Evolutionary conservation across 305 asterid genomes (phyloP).

Genomic region (Rubia tinctorum): DNA sequence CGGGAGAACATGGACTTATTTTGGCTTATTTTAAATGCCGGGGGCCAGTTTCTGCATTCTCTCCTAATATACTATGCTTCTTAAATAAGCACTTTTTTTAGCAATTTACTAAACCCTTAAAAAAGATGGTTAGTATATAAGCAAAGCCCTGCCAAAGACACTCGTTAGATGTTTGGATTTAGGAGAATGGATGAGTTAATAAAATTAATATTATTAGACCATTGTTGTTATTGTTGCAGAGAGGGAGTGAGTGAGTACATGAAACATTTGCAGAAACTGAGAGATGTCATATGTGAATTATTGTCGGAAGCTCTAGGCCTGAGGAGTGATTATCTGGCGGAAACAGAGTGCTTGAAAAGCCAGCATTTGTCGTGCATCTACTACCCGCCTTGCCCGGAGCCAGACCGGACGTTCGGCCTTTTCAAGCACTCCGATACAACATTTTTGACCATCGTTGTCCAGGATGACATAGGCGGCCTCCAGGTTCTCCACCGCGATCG

Average conservation of each 20-base stretch:
- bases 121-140: no score
- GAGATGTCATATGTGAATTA: constrained; percentile 39
- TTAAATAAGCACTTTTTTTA: no score
- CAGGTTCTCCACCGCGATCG: constrained; percentile 36
- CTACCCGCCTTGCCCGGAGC: constrained; percentile 72
- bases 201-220: no score
- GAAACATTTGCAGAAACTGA: constrained; percentile 39
- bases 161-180: no score
- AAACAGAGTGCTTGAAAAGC: constrained; percentile 50
- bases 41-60: no score
- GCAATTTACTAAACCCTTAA: no score
- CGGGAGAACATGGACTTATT: no score
- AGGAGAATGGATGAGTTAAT: no score
- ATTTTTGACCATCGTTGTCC: constrained; percentile 39
- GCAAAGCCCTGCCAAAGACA: no score
- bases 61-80: no score
- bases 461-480: constrained; percentile 52
- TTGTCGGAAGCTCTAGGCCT: constrained; percentile 64
- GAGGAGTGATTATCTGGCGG: constrained; percentile 32
- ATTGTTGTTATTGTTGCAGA: constrained; percentile 26
- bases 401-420: constrained; percentile 46
- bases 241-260: constrained; percentile 46
- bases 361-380: constrained; percentile 49
- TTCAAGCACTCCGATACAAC: constrained; percentile 55
- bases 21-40: no score